Base-by-base conservation (phyloP, 345 rosid genomes). In the Sisymbrium altissimum region DNA sequence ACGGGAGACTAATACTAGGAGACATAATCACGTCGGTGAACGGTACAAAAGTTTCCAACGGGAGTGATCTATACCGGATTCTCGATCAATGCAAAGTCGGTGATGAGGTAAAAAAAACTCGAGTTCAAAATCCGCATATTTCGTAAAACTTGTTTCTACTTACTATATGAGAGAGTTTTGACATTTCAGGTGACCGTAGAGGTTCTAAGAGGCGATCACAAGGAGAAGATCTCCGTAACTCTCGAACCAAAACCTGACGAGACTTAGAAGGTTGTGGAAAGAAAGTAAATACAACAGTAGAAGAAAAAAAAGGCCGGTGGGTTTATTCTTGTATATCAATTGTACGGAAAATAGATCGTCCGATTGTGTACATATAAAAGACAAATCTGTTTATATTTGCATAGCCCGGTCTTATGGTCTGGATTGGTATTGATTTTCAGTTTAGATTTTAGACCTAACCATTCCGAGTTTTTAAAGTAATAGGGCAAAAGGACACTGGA, bases 1-100 rank as follows among this genome's bases (percentile, higher is more conserved):
- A 91, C 83, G 98, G 97, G 75, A 86, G 96, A 72, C 87, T 91
- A 49, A 61, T 94, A 72, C 81, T 94, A 79, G 98, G 98, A 40
- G 97, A 94, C 71, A 91, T 94, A 67, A 94, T 94, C 74, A 94
- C 87, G 23, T 88, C 98, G 5, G 89, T 94, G 65, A 88, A 91
- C 66, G 97, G 92, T 21, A 86, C 73, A 66, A 86, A 91, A 78
- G 90, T 94, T 15, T 3, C 86, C 0, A 94, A 87, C 75, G 96
- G 96, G 49, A 94, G 97, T 35, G 96, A 94, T 70, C 84, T 94
- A 75, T 94, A 91, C 83, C 80, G 95, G 83, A 85, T 88, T 84
- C 95, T 94, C 71, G 95, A 91, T 81, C 96, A 91, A 67, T 94
- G 97, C 82, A 78, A 87, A 76, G 96, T 94, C 66, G 98, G 96